Evolutionary conservation across 2,329 filamentous ascomycete genomes (phyloP), one percentile per base, ranked within the genome.

Genomic region (Ascochyta lentis): DNA sequence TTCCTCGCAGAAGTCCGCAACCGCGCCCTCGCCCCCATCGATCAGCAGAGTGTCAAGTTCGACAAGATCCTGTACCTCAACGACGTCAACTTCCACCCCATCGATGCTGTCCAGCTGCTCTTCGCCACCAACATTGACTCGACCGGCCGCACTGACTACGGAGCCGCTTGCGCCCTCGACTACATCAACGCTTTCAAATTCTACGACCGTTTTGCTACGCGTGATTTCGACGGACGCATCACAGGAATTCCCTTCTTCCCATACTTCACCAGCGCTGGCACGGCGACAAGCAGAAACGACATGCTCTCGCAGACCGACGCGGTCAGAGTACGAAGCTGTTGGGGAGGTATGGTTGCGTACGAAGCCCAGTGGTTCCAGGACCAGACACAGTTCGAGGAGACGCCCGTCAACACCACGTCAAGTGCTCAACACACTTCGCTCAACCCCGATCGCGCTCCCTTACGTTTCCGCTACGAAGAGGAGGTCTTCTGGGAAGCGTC

Each of bases 1-100:
- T 92, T 88, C 72, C 79, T 92, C 19, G 88, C 90, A 12, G 85
- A 89, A 69, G 86, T 91, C 45, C 84, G 90, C 45, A 92, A 92
- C 71, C 83, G 84, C 41, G 89, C 88, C 0, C 74, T 92, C 23
- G 78, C 80, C 34, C 89, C 89, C 0, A 78, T 92, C 10, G 81
- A 86, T 38, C 78, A 78, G 15, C 69, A 72, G 19, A 72, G 72
- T 44, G 48, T 89, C 81, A 66, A 82, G 84, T 87, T 82, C 61
- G 84, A 87, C 68, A 84, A 82, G 63, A 69, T 87, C 10, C 74
- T 87, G 2, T 86, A 83, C 68, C 69, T 87, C 49, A 92, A 92
- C 70, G 90, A 92, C 72, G 83, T 92, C 34, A 75, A 83, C 31
- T 87, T 87, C 67, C 76, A 86, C 57, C 84, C 85, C 0, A 66